Evolutionary conservation across 2,329 filamentous ascomycete genomes (phyloP).

Genomic region (Sarocladium kiliense): DNA sequence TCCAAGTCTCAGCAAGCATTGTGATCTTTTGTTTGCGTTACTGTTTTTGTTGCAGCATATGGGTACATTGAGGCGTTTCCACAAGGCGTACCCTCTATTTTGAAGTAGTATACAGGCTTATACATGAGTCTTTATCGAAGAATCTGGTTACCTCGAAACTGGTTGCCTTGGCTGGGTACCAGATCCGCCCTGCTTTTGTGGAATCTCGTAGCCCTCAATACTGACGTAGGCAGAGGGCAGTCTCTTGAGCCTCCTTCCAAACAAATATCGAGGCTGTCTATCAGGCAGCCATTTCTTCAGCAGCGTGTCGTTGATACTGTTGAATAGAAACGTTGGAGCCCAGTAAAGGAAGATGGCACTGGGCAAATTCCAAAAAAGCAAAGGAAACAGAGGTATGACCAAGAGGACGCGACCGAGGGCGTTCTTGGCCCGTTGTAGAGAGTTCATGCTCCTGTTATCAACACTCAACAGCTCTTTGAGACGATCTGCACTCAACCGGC

Average conservation of each 20-base stretch:
- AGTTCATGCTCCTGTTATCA: slow-evolving; percentile 15
- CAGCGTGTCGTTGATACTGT: slow-evolving; percentile 24
- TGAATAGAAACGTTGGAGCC: slow-evolving; percentile 30
- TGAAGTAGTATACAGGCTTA: not conserved
- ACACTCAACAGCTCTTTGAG: slow-evolving; percentile 21
- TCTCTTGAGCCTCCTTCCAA: slow-evolving; percentile 6
- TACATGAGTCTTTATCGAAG: not conserved
- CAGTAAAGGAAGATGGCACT: slow-evolving; percentile 37
- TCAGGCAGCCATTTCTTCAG: slow-evolving; percentile 14
- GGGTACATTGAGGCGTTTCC: not conserved
- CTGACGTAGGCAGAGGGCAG: slow-evolving; percentile 1
- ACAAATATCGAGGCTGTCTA: not conserved
- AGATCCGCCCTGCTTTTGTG: slow-evolving; percentile 14
- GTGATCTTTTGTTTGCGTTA: not conserved
- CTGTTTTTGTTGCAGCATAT: not conserved
- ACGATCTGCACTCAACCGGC: slow-evolving; percentile 21
- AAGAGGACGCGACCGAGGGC: slow-evolving; percentile 25
- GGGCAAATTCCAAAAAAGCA: slow-evolving; percentile 29
- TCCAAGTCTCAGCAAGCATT: not conserved
- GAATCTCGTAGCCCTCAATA: slow-evolving; percentile 6
- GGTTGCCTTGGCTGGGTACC: not conserved
- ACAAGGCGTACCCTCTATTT: slow-evolving; percentile 6
- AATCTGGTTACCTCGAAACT: not conserved
- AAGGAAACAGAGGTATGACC: slow-evolving; percentile 27
- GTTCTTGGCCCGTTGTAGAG: slow-evolving; percentile 14